Percentiles rank a stretch among this genome's conserved stretches.
Evolutionary conservation across 176 grass and related monocot species (phyloP).

Genomic region (Eremochloa ophiuroides): DNA sequence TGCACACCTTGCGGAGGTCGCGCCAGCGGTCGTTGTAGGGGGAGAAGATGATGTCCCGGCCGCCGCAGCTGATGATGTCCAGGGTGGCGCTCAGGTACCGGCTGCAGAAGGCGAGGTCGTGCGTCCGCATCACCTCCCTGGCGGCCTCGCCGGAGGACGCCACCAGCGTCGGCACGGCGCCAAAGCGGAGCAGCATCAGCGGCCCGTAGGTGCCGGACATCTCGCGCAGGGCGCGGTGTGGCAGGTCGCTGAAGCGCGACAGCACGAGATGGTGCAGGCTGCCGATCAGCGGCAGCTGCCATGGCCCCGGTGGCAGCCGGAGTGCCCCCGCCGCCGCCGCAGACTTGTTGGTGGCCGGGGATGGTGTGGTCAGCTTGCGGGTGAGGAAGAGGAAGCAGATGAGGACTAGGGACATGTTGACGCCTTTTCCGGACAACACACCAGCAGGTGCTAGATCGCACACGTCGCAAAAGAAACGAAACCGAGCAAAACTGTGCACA

Average conservation of each 20-base stretch:
- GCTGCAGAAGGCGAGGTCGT: conserved; percentile 34
- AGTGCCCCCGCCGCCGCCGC: neutral
- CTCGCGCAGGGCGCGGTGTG: conserved; percentile 29
- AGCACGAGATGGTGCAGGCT: conserved; percentile 43
- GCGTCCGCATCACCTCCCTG: conserved; percentile 30
- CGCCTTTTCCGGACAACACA: no score
- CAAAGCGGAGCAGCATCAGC: conserved; percentile 37
- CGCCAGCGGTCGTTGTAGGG: conserved; percentile 43
- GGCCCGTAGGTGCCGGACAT: conserved; percentile 18
- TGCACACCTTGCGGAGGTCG: conserved; percentile 30
- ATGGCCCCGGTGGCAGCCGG: conserved; percentile 27
- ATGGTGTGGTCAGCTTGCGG: neutral
- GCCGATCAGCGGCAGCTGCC: conserved; percentile 43
- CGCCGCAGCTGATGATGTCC: conserved; percentile 26
- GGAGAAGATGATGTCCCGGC: conserved; percentile 25
- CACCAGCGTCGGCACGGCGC: conserved; percentile 33
- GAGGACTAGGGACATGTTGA: neutral
- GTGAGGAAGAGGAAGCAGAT: neutral
- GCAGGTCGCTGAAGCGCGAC: conserved; percentile 17
- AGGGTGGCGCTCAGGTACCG: conserved; percentile 19
- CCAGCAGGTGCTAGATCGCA: no score
- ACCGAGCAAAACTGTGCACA: no score
- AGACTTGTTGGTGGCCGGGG: neutral
- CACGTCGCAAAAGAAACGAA: no score
- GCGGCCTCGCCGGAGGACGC: conserved; percentile 40